Evolutionary conservation across 225 moss, liverwort and hornwort genomes (phyloP).

Genomic region (Sphagnum tenellum): DNA sequence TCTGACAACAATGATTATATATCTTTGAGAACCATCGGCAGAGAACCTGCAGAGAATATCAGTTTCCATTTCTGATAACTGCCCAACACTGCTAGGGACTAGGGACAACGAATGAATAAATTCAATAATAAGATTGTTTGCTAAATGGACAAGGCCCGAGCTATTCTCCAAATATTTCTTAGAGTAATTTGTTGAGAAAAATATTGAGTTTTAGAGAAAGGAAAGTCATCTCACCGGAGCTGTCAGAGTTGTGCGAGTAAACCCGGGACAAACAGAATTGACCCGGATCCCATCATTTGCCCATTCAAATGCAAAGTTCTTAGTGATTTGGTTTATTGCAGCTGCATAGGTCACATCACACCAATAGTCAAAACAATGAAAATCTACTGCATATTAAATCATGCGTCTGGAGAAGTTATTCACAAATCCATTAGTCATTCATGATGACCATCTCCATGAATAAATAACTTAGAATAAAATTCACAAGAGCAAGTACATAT

Average conservation of each 20-base stretch:
- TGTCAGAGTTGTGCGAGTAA: constrained; percentile 51
- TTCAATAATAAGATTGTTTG: too few relatives aligned
- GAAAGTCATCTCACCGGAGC: constrained; percentile 12
- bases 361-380: neutral
- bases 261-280: constrained; percentile 81
- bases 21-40: too few relatives aligned
- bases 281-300: constrained; percentile 78
- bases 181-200: neutral
- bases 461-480: too few relatives aligned
- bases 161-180: neutral
- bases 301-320: constrained; percentile 84
- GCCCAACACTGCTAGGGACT: neutral
- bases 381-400: neutral
- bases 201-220: too few relatives aligned
- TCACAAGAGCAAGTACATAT: too few relatives aligned
- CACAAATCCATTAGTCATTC: neutral
- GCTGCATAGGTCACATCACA: constrained; percentile 25
- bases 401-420: neutral
- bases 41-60: too few relatives aligned
- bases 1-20: too few relatives aligned
- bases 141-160: too few relatives aligned
- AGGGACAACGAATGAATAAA: neutral
- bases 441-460: too few relatives aligned
- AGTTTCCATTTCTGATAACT: too few relatives aligned
- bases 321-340: constrained; percentile 66